phyloP scores from a whole-genome alignment of 2,329 filamentous ascomycete species.

The Macroventuria anomochaeta region DNA sequence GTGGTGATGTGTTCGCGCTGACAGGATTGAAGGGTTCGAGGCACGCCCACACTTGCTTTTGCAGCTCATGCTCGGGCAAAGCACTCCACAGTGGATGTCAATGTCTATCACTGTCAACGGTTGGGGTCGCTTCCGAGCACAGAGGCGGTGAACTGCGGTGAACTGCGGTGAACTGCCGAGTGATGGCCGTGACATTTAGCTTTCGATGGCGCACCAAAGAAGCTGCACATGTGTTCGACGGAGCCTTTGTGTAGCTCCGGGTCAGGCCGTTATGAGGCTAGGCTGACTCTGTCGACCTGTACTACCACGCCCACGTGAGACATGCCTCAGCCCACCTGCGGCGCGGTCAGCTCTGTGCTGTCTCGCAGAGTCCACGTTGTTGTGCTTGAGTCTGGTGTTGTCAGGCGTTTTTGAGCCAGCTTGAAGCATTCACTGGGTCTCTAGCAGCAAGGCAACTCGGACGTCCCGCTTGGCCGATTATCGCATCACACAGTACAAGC shows the following conservation, averaged over 20 bases:
- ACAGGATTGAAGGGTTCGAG: constrained; percentile 27
- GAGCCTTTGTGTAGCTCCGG: constrained; percentile 38
- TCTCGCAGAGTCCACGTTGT: constrained; percentile 44
- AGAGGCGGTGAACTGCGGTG: constrained; percentile 44
- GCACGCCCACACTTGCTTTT: constrained; percentile 21
- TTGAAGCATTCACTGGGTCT: constrained; percentile 4
- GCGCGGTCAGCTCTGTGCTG: constrained; percentile 38
- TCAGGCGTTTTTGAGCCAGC: constrained; percentile 22
- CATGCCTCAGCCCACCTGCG: constrained; percentile 25
- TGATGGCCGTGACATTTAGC: constrained; percentile 37
- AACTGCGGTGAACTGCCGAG: constrained; percentile 46
- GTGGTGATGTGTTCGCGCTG: constrained; percentile 46
- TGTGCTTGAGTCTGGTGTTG: constrained; percentile 16
- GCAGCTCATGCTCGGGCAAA: constrained; percentile 23
- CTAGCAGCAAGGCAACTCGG: constrained; percentile 3
- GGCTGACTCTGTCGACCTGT: constrained; percentile 21
- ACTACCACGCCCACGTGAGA: constrained; percentile 40
- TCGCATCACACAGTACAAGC: constrained; percentile 33
- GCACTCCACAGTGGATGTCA: constrained; percentile 24
- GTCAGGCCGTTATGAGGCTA: constrained; percentile 36
- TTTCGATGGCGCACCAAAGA: constrained; percentile 28
- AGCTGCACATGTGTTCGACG: constrained; percentile 30
- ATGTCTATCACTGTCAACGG: constrained; percentile 22
- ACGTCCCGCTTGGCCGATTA: constrained; percentile 24
- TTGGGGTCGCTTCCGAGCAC: constrained; percentile 22